These are phyloP conservation scores for Tripterygium wilfordii DNA, from an alignment of 177 flowering plant species.

Conservation along the genomic window DNA sequence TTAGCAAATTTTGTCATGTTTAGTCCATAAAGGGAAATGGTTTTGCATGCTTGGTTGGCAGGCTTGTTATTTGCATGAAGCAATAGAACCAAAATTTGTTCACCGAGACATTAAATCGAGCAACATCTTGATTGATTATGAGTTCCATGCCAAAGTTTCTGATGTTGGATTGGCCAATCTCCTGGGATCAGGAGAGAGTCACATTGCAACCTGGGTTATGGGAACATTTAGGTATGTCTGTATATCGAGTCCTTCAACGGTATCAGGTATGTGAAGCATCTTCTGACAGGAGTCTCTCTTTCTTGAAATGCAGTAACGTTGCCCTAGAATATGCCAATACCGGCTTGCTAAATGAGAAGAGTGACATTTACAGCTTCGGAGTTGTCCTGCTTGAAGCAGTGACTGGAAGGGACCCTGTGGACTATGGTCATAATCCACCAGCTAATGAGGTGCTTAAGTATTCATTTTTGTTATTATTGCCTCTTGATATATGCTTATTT, in stretches of 20 bases:
- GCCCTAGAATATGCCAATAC: constrained; percentile 87
- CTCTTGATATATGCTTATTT: too few species aligned
- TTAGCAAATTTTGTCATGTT: too few species aligned
- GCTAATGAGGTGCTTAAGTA: constrained; percentile 70
- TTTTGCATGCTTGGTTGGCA: constrained; percentile 1
- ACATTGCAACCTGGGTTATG: constrained; percentile 83
- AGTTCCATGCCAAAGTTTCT: constrained; percentile 61
- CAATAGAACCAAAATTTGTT: constrained; percentile 76
- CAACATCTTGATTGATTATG: constrained; percentile 65
- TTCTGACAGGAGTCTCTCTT: constrained; percentile 1
- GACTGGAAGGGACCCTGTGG: constrained; percentile 78
- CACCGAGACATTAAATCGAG: constrained; percentile 78
- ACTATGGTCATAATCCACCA: constrained; percentile 55
- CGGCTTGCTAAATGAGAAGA: constrained; percentile 74
- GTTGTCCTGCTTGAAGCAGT: constrained; percentile 65
- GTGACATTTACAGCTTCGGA: constrained; percentile 75
- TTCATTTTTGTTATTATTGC: too few species aligned
- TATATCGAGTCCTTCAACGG: not conserved
- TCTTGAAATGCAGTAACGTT: constrained; percentile 51
- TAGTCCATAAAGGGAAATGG: too few species aligned
- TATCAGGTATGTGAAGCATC: not conserved
- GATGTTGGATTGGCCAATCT: constrained; percentile 81
- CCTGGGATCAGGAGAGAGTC: constrained; percentile 69
- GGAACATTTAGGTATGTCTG: constrained; percentile 71
- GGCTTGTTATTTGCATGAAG: constrained; percentile 71